Evolutionary conservation across 2,329 filamentous ascomycete species (phyloP).

Genomic region (Phaeosphaeria sp.): DNA sequence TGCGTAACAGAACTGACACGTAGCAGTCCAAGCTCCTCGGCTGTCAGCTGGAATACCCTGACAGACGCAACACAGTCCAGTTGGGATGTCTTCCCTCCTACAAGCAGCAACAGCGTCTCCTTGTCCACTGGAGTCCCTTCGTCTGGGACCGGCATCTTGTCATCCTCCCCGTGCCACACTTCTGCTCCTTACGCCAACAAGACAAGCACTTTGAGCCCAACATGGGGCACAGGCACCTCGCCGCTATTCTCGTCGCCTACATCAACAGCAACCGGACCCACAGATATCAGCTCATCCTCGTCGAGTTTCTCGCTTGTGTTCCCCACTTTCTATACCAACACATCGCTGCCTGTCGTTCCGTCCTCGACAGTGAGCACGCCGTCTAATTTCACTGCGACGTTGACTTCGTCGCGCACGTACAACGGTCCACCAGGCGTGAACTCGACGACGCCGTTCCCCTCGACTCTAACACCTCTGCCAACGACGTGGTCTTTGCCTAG

Average conservation of each 20-base stretch:
- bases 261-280: neutral
- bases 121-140: conserved; percentile 1
- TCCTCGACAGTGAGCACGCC: neutral
- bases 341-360: neutral
- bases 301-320: neutral
- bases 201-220: neutral
- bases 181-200: neutral
- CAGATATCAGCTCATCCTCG: neutral
- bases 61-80: conserved; percentile 10
- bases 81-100: conserved; percentile 1
- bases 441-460: neutral
- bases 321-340: neutral
- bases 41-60: neutral
- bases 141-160: neutral
- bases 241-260: neutral
- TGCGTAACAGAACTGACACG: neutral
- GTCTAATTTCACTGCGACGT: neutral
- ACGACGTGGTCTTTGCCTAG: neutral
- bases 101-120: neutral
- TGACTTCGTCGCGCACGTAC: conserved; percentile 6
- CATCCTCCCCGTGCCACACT: neutral
- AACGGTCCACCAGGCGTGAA: conserved; percentile 6
- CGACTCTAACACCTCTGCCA: neutral
- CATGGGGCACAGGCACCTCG: neutral
- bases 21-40: neutral